These are phyloP conservation scores for Backusella westeae DNA, from an alignment of 192 early-diverging fungal species.

Conservation along the genomic window DNA sequence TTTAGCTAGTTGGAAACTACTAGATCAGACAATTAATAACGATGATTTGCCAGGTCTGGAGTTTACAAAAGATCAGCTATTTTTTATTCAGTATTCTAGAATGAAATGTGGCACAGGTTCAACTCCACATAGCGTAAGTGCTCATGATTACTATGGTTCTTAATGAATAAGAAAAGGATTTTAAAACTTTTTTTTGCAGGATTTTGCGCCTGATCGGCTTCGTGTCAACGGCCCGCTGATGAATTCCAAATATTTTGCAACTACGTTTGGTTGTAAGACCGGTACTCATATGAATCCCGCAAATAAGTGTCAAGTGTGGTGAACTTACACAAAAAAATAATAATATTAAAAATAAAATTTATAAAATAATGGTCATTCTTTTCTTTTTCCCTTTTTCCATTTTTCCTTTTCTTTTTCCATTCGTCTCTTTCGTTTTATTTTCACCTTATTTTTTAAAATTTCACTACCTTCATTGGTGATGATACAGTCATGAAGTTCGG, in stretches of 20 bases:
- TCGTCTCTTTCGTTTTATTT: neutral
- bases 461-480: neutral
- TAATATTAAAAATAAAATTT: neutral
- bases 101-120: constrained; percentile 60
- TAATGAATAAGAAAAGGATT: neutral
- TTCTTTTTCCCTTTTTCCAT: neutral
- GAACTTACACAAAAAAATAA: constrained; percentile 4
- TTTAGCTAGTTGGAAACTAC: constrained; percentile 14
- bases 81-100: constrained; percentile 61
- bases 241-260: constrained; percentile 63
- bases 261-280: constrained; percentile 61
- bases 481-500: constrained; percentile 67
- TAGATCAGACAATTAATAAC: constrained; percentile 24
- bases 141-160: neutral
- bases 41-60: constrained; percentile 45
- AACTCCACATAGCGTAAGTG: constrained; percentile 26
- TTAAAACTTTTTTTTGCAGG: constrained; percentile 23
- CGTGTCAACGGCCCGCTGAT: constrained; percentile 65
- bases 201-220: constrained; percentile 58
- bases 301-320: constrained; percentile 42
- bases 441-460: neutral
- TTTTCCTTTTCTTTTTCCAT: neutral
- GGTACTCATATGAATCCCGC: constrained; percentile 65
- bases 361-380: neutral
- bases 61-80: constrained; percentile 55